Conservation (phyloP, 208 protist genomes). For the Leishmania tropica region DNA sequence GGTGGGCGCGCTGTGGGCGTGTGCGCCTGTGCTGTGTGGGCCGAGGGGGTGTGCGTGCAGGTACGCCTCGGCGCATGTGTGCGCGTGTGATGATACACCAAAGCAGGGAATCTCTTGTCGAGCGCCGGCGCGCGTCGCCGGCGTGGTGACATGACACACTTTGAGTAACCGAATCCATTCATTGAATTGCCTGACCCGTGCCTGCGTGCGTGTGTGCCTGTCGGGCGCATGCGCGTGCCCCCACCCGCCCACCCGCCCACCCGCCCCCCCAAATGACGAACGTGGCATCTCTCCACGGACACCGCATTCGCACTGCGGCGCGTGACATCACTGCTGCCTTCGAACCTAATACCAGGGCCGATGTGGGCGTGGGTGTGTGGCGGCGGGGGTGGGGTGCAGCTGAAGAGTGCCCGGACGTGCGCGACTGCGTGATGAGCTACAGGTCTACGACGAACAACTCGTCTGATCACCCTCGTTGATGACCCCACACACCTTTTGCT, state of each 20-base stretch:
- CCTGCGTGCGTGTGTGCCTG: background rate
- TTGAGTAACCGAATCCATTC: conserved; percentile 33
- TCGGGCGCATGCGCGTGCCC: background rate
- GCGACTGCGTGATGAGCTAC: conserved; percentile 14
- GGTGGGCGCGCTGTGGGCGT: background rate
- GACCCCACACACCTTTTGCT: conserved; percentile 31
- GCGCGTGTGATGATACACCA: conserved; percentile 31
- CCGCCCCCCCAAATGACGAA: conserved; percentile 13
- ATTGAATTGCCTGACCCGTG: conserved; percentile 9
- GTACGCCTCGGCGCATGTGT: background rate
- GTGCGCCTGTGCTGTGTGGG: background rate
- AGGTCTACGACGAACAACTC: conserved; percentile 32
- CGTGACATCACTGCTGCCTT: conserved; percentile 12
- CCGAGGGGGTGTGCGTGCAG: background rate
- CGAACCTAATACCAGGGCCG: background rate
- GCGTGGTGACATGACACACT: conserved; percentile 48
- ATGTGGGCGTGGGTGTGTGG: too few species aligned
- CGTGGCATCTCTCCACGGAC: conserved; percentile 21
- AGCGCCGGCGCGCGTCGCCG: conserved; percentile 21
- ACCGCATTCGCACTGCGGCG: conserved; percentile 10
- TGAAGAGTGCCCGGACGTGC: background rate
- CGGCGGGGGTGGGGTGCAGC: background rate
- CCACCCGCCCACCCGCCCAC: too few species aligned
- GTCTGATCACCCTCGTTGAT: conserved; percentile 24
- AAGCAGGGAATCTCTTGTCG: conserved; percentile 52